phyloP scores from a whole-genome alignment of 805 yeast genomes.

The Metschnikowia peoriensis region DNA sequence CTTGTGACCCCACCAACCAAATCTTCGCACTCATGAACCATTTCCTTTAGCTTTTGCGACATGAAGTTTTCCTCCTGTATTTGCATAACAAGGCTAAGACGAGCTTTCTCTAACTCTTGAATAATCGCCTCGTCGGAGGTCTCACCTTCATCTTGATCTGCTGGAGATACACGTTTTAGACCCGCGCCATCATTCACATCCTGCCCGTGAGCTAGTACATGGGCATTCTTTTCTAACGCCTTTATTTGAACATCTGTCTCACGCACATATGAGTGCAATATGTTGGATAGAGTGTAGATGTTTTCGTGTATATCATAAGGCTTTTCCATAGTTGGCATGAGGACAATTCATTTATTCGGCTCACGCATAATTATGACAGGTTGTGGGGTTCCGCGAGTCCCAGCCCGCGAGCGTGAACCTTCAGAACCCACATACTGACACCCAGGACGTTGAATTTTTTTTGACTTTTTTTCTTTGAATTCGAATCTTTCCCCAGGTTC shows the following conservation, averaged over 20 bases:
- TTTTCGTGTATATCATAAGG: slow-evolving; percentile 10
- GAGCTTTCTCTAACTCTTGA: slow-evolving; percentile 25
- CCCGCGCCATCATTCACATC: slow-evolving; percentile 5
- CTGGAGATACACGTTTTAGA: not conserved
- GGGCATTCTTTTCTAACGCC: slow-evolving; percentile 7
- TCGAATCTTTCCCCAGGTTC: too few species aligned
- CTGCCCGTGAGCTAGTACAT: slow-evolving; percentile 7
- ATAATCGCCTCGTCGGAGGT: slow-evolving; percentile 18
- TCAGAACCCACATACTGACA: too few species aligned
- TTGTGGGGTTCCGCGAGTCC: too few species aligned
- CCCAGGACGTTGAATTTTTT: too few species aligned
- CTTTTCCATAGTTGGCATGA: slow-evolving; percentile 5
- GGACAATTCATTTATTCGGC: not conserved
- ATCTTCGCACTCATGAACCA: slow-evolving; percentile 33
- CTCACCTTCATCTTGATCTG: slow-evolving; percentile 19
- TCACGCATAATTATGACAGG: too few species aligned
- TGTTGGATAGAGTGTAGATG: slow-evolving; percentile 11
- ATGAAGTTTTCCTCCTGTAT: slow-evolving; percentile 39
- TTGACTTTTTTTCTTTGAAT: too few species aligned
- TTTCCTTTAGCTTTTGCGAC: slow-evolving; percentile 29
- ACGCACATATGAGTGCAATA: slow-evolving; percentile 10
- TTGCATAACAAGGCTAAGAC: slow-evolving; percentile 35
- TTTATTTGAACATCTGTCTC: slow-evolving; percentile 12
- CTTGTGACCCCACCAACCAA: slow-evolving; percentile 33
- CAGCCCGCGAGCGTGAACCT: too few species aligned